A percentile compares a stretch with the other conserved stretches of the same genome.
phyloP scores from a whole-genome alignment of 495 filamentous ascomycete species.

The Polyplosphaeria fusca region DNA sequence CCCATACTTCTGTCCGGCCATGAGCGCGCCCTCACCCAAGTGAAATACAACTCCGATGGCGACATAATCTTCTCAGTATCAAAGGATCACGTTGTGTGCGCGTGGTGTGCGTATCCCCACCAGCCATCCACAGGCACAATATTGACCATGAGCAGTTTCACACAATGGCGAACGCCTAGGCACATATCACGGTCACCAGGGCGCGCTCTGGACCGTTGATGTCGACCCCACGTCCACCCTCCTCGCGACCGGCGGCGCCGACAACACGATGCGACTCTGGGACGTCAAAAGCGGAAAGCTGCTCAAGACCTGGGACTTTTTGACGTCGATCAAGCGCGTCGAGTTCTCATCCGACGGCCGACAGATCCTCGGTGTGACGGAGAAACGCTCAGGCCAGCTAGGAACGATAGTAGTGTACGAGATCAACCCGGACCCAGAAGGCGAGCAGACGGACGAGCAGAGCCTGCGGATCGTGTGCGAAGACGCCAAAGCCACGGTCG shows the following conservation, averaged over 20 bases:
- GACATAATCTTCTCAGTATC: conserved; percentile 96
- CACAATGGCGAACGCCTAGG: conserved; percentile 69
- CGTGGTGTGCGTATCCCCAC: conserved; percentile 16
- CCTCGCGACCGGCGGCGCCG: conserved; percentile 90
- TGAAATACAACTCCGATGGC: conserved; percentile 93
- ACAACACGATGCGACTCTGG: conserved; percentile 98
- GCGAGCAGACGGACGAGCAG: conserved; percentile 80
- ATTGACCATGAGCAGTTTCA: conserved; percentile 35
- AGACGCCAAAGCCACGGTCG: conserved; percentile 94
- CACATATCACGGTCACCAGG: conserved; percentile 90
- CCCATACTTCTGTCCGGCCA: conserved; percentile 94
- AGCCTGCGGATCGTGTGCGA: conserved; percentile 80
- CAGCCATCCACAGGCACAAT: background rate
- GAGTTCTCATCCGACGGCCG: conserved; percentile 93
- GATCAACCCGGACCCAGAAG: conserved; percentile 72
- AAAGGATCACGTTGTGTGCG: conserved; percentile 84
- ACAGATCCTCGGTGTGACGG: conserved; percentile 85
- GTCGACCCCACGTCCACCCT: conserved; percentile 91
- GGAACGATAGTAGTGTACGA: conserved; percentile 90
- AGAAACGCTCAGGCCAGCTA: conserved; percentile 94
- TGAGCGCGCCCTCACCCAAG: conserved; percentile 97
- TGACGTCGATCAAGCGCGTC: conserved; percentile 90
- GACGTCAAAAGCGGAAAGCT: conserved; percentile 89
- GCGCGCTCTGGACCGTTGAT: conserved; percentile 98
- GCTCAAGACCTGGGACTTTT: conserved; percentile 95